phyloP scores from a whole-genome alignment of 169 alveolate species.

The Cystoisospora suis region DNA sequence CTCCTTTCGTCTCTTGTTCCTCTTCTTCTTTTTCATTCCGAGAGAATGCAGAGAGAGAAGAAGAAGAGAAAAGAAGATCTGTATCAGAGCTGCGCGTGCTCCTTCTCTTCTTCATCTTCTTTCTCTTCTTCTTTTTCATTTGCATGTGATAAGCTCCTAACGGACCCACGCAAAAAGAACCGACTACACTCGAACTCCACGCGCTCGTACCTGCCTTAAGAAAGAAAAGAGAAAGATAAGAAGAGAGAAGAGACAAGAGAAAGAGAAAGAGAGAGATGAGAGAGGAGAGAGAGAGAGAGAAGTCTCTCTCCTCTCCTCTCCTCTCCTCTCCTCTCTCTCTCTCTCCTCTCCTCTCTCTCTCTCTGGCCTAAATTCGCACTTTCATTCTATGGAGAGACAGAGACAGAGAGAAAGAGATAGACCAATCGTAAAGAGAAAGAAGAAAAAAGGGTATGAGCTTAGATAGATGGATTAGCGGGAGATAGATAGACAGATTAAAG shows the following conservation, averaged over 20 bases:
- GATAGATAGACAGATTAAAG: background rate
- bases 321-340: too few species aligned
- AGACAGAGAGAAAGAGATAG: background rate
- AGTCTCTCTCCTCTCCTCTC: too few species aligned
- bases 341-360: too few species aligned
- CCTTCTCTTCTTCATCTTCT: too few species aligned
- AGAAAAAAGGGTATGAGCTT: background rate
- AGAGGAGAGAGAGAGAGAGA: background rate
- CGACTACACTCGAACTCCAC: background rate
- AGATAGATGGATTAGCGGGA: background rate
- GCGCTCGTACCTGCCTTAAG: background rate
- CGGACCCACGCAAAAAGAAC: background rate
- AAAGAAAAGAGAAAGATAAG: background rate
- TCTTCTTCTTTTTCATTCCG: background rate
- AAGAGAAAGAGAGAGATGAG: background rate
- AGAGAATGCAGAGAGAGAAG: background rate
- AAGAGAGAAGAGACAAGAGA: background rate
- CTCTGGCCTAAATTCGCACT: too few species aligned
- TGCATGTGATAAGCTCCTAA: constrained; percentile 7
- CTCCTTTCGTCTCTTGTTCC: background rate
- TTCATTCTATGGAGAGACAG: background rate
- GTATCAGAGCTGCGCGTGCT: too few species aligned
- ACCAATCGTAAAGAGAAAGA: background rate
- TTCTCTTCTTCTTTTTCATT: background rate
- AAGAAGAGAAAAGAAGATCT: background rate